Percentiles rank a stretch among this genome's conserved stretches.
phyloP scores from a whole-genome alignment of 495 filamentous ascomycete species.

The Penicillium cosmopolitanum region DNA sequence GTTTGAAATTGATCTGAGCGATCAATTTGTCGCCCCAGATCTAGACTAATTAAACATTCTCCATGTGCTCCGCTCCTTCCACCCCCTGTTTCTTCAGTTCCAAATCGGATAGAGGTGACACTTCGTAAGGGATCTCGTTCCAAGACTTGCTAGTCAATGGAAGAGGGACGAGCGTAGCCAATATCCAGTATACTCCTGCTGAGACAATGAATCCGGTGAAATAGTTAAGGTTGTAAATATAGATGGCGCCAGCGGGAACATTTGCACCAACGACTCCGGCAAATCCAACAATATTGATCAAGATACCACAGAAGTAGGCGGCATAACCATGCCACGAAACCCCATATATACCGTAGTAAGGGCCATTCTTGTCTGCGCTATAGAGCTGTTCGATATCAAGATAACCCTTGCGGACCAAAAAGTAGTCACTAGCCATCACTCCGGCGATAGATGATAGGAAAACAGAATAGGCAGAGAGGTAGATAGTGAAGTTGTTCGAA shows the following conservation, averaged over 20 bases:
- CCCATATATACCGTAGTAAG: conserved; percentile 73
- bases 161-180: conserved; percentile 69
- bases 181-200: conserved; percentile 60
- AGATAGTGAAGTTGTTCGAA: conserved; percentile 83
- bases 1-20: too few species aligned
- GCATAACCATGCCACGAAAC: conserved; percentile 82
- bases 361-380: conserved; percentile 61
- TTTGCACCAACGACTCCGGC: conserved; percentile 74
- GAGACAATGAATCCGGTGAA: conserved; percentile 81
- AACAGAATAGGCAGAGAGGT: conserved; percentile 87
- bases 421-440: conserved; percentile 89
- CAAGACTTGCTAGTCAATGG: conserved; percentile 74
- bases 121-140: conserved; percentile 75
- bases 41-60: too few species aligned
- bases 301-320: conserved; percentile 80
- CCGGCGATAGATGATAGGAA: conserved; percentile 90
- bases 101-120: conserved; percentile 18
- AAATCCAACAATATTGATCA: conserved; percentile 91
- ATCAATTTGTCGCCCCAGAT: too few species aligned
- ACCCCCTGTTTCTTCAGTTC: conserved; percentile 10
- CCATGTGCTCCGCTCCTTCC: too few species aligned
- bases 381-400: conserved; percentile 77
- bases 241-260: conserved; percentile 73
- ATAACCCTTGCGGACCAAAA: conserved; percentile 80
- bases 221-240: conserved; percentile 87